phyloP scores from a whole-genome alignment of 2,329 filamentous ascomycete species.

The Diaporthe caulivora region DNA sequence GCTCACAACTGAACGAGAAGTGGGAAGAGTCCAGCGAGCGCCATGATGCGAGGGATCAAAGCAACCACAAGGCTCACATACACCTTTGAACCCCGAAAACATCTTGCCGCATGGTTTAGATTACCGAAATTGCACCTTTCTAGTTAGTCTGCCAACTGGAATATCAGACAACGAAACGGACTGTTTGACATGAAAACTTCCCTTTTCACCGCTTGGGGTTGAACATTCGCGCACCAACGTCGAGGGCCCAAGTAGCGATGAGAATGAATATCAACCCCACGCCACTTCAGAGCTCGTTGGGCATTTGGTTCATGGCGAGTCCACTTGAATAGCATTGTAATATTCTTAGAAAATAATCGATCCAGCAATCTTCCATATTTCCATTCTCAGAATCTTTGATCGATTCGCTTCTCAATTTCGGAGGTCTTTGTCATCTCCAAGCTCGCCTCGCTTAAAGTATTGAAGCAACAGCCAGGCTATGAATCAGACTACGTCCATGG shows the following conservation, averaged over 20 bases:
- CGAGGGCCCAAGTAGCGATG: neutral
- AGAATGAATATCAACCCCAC: neutral
- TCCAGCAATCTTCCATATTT: neutral
- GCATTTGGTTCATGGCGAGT: no score
- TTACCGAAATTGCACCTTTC: neutral
- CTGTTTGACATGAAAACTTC: neutral
- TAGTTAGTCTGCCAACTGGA: neutral
- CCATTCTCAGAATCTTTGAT: neutral
- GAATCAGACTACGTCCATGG: neutral
- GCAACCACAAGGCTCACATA: neutral
- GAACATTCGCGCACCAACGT: neutral
- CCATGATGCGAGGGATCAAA: neutral
- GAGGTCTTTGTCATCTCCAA: neutral
- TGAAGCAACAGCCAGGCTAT: neutral
- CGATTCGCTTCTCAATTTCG: neutral
- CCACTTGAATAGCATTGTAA: neutral
- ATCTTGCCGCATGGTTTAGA: neutral
- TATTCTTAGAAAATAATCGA: no score
- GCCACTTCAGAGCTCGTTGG: neutral
- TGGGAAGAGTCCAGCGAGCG: neutral
- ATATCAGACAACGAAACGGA: constrained; percentile 1
- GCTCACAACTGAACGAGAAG: neutral
- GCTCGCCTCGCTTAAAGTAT: neutral
- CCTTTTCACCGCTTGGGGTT: neutral
- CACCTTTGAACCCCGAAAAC: neutral